Evolutionary conservation across 2,329 filamentous ascomycete species (phyloP), one percentile per base, ranked within the genome.

Genomic region (Cladosporium oxysporum): DNA sequence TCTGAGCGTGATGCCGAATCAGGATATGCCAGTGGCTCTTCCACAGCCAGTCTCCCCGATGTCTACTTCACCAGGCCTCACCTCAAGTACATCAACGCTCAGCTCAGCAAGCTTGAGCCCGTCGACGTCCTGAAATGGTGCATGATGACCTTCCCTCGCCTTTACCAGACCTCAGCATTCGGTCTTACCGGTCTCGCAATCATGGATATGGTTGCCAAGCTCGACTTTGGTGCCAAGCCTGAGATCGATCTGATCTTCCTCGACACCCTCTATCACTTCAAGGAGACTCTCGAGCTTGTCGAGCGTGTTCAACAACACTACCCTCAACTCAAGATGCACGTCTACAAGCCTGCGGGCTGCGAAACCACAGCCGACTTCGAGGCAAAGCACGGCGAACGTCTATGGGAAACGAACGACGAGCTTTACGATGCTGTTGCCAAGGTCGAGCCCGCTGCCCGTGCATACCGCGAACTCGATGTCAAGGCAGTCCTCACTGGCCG

Each of bases 361-460:
- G 85, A 90, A 65, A 93, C 85, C 0, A 84, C 86, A 21, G 86
- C 86, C 61, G 90, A 96, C 70, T 97, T 99, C 75, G 90, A 92
- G 77, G 83, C 85, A 68, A 89, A 88, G 74, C 92, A 97, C 76
- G 95, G 95, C 75, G 84, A 89, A 76, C 87, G 88, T 71, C 83
- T 98, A 58, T 99, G 93, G 89, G 91, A 97, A 77, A 87, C 83
- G 35, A 90, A 95, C 70, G 86, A 93, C 59, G 91, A 97, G 75
- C 86, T 94, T 75, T 99, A 99, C 81, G 95, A 99, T 84, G 98
- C 92, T 85, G 85, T 95, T 69, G 95, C 93, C 81, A 99, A 99
- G 84, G 95, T 99, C 58, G 95, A 99, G 83, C 95, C 95, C 18
- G 92, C 93, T 64, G 90, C 97, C 81, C 89, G 95, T 68, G 92